Conservation (phyloP, 768 basidiomycete species). For the Tricholomella constricta region DNA sequence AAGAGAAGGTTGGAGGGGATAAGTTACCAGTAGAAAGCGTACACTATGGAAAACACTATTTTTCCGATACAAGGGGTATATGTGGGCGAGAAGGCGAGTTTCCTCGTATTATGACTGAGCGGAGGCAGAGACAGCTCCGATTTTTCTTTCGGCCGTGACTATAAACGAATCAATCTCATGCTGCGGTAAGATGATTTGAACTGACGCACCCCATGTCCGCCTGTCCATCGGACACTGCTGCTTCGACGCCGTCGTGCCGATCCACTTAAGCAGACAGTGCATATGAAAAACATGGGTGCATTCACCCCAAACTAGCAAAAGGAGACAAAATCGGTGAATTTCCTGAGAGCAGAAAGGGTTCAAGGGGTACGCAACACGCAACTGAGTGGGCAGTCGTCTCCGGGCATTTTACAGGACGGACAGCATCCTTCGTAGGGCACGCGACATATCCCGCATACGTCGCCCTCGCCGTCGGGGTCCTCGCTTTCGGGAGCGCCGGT, state of each 20-base stretch:
- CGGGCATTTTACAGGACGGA: conserved; percentile 94
- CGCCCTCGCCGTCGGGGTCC: conserved; percentile 53
- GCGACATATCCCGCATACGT: conserved; percentile 85
- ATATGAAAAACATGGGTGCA: conserved; percentile 98
- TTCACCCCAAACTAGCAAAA: conserved; percentile 88
- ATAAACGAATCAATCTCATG: not conserved
- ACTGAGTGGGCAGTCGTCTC: conserved; percentile 92
- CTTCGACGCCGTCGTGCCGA: conserved; percentile 85
- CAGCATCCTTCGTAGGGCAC: conserved; percentile 94
- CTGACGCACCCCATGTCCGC: conserved; percentile 79
- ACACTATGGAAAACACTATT: conserved; percentile 1
- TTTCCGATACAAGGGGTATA: conserved; percentile 10
- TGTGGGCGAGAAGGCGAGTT: not conserved
- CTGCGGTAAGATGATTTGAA: not conserved
- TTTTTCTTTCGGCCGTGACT: conserved; percentile 60
- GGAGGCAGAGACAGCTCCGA: conserved; percentile 22
- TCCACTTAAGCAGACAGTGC: conserved; percentile 98
- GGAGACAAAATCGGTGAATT: conserved; percentile 16
- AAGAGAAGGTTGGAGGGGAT: conserved; percentile 1
- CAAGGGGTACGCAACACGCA: conserved; percentile 37
- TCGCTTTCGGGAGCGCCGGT: conserved; percentile 39
- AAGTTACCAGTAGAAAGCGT: conserved; percentile 5
- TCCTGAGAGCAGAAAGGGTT: conserved; percentile 2
- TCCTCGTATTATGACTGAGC: conserved; percentile 7
- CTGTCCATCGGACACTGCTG: conserved; percentile 99